These are phyloP conservation scores for Hondaea fermentalgiana DNA, from an alignment of 108 stramenopile species.

Conservation along the genomic window DNA sequence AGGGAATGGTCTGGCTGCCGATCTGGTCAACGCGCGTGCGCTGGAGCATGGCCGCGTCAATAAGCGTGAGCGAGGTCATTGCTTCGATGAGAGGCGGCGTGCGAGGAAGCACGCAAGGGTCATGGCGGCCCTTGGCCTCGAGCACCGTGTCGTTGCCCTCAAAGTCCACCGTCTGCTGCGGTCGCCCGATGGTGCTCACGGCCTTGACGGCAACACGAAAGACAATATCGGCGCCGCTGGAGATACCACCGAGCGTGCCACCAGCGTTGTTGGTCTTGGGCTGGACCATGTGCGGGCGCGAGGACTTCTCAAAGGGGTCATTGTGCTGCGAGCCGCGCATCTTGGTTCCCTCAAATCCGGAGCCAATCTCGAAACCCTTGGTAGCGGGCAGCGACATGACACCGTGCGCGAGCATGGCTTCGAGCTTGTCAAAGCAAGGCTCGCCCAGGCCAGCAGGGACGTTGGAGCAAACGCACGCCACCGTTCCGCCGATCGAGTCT, in stretches of 20 bases:
- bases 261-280: conserved; percentile 84
- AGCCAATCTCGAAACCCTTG: conserved; percentile 97
- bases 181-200: conserved; percentile 23
- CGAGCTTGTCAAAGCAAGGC: conserved; percentile 97
- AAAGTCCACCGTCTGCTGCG: conserved; percentile 75
- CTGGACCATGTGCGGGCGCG: background rate
- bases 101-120: conserved; percentile 94
- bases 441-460: conserved; percentile 88
- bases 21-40: conserved; percentile 33
- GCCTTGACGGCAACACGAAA: conserved; percentile 85
- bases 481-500: conserved; percentile 92
- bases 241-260: conserved; percentile 96
- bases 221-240: conserved; percentile 90
- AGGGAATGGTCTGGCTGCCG: background rate
- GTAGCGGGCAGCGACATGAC: conserved; percentile 97
- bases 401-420: conserved; percentile 96
- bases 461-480: conserved; percentile 79
- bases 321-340: conserved; percentile 92
- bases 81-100: conserved; percentile 94
- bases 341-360: conserved; percentile 87
- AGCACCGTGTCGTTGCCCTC: conserved; percentile 86
- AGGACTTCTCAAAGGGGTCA: conserved; percentile 68
- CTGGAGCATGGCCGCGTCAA: conserved; percentile 89
- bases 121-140: conserved; percentile 92
- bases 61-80: conserved; percentile 89